These are phyloP conservation scores for Auricularia cornea DNA, from an alignment of 768 basidiomycete genomes.

Conservation along the genomic window DNA sequence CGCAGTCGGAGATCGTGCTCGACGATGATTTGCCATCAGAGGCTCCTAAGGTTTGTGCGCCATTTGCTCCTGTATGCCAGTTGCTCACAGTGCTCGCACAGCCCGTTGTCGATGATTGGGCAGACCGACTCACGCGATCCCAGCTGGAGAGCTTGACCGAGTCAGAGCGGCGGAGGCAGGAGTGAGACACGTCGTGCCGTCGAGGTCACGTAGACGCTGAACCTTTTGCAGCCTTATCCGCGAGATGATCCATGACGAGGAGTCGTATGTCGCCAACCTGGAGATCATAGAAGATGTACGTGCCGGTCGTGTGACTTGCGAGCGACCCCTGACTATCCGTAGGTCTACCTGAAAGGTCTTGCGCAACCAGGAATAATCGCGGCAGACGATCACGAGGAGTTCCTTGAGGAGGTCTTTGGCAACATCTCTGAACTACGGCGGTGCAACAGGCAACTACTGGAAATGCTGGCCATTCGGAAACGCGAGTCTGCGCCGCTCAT, in stretches of 20 bases:
- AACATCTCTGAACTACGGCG: conserved; percentile 84
- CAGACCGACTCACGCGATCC: background rate
- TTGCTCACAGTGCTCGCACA: background rate
- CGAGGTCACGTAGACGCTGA: background rate
- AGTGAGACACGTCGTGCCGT: background rate
- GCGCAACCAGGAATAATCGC: conserved; percentile 41
- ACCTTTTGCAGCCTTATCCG: conserved; percentile 51
- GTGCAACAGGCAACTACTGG: conserved; percentile 73
- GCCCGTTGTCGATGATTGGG: background rate
- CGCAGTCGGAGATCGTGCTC: background rate
- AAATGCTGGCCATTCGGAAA: conserved; percentile 80
- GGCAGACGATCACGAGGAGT: conserved; percentile 56
- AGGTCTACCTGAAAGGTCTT: conserved; percentile 39
- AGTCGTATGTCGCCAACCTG: conserved; percentile 83
- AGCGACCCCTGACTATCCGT: background rate
- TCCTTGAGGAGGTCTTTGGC: conserved; percentile 84
- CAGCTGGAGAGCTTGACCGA: background rate
- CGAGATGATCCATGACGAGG: conserved; percentile 81
- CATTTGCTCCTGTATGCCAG: background rate
- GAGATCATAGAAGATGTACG: conserved; percentile 68
- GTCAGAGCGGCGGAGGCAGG: background rate
- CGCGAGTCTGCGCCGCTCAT: conserved; percentile 77
- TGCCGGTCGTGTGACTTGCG: conserved; percentile 18
- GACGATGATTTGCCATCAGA: background rate
- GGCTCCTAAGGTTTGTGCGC: background rate